Evolutionary conservation across 2,329 filamentous ascomycete genomes (phyloP).

Genomic region (Aspergillus sp.): DNA sequence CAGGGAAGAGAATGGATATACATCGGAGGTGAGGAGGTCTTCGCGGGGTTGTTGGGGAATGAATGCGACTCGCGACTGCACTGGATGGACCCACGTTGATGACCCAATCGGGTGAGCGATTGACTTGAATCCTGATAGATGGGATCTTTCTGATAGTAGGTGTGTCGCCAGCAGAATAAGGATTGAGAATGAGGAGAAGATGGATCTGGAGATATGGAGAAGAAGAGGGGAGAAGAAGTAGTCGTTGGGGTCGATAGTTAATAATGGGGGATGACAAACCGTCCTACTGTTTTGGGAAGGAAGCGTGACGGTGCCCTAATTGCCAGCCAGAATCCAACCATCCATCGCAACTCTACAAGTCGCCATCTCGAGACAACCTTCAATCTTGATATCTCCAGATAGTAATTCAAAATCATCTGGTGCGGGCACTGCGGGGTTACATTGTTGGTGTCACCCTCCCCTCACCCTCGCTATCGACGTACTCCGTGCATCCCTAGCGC

Average conservation of each 20-base stretch:
- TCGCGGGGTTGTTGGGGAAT: neutral
- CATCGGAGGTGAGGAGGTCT: neutral
- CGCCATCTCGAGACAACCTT: no score
- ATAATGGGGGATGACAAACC: neutral
- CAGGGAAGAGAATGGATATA: neutral
- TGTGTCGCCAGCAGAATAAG: neutral
- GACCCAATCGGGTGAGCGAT: neutral
- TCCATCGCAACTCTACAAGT: no score
- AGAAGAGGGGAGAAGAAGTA: no score
- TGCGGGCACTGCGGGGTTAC: neutral
- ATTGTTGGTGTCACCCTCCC: neutral
- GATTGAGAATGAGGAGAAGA: neutral
- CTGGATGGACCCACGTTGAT: neutral
- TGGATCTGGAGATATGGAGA: neutral
- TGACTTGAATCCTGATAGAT: no score
- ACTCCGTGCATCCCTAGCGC: neutral
- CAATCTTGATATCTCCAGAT: no score
- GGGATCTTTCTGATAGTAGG: no score
- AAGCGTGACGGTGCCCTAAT: neutral
- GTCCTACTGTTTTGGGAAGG: neutral
- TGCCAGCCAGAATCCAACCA: neutral
- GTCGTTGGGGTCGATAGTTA: no score
- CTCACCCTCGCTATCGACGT: neutral
- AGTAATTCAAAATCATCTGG: no score
- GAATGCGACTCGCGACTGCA: neutral